Conservation (phyloP, 2,329 filamentous ascomycete species). For the Whalleya microplaca region DNA sequence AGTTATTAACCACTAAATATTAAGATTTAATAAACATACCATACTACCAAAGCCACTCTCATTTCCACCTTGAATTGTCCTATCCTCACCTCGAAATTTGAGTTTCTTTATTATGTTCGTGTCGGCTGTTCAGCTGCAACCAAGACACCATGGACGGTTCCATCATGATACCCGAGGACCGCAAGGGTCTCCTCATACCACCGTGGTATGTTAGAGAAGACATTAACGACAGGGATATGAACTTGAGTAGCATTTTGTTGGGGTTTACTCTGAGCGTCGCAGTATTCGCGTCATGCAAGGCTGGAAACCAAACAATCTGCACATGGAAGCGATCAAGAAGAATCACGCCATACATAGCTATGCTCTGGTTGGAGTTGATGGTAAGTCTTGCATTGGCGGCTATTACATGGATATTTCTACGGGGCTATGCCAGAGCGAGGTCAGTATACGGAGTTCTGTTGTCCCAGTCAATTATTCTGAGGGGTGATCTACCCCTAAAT, state of each 20-base stretch:
- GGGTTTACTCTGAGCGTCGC: background rate
- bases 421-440: background rate
- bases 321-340: background rate
- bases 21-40: too few species aligned
- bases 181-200: conserved; percentile 1
- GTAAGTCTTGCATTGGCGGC: background rate
- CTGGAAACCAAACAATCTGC: background rate
- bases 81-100: too few species aligned
- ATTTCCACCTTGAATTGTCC: too few species aligned
- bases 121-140: too few species aligned
- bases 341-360: background rate
- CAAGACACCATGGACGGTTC: too few species aligned
- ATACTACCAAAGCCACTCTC: too few species aligned
- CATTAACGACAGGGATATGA: conserved; percentile 1
- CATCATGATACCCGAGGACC: too few species aligned
- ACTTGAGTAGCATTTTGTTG: conserved; percentile 1
- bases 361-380: conserved; percentile 6
- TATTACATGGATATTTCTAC: background rate
- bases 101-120: too few species aligned
- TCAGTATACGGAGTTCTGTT: background rate
- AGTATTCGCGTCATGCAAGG: conserved; percentile 1
- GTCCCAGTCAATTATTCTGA: too few species aligned
- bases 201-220: conserved; percentile 2
- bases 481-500: too few species aligned
- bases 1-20: too few species aligned